Percentiles rank a stretch among this genome's conserved stretches.
These are phyloP conservation scores for Dalechampia spathulata DNA, from an alignment of 441 rosid genomes.

Conservation along the genomic window DNA sequence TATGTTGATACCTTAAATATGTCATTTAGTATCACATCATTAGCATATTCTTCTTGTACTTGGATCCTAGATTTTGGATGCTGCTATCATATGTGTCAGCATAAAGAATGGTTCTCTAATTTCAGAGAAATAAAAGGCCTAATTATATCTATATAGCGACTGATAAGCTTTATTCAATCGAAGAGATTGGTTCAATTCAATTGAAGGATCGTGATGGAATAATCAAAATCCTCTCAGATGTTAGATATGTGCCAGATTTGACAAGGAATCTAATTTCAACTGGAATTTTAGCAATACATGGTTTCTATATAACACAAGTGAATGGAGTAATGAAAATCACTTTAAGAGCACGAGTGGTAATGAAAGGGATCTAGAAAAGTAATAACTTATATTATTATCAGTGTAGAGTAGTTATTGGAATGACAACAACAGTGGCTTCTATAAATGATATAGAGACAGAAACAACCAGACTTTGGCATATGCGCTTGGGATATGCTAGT, in stretches of 20 bases:
- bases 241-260: background rate
- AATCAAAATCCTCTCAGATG: background rate
- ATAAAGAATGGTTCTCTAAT: background rate
- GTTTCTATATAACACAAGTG: background rate
- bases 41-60: background rate
- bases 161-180: background rate
- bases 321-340: background rate
- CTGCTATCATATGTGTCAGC: background rate
- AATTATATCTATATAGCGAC: background rate
- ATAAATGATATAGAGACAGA: background rate
- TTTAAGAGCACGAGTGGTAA: background rate
- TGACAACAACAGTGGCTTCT: background rate
- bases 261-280: background rate
- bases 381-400: background rate
- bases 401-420: background rate
- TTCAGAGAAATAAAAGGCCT: background rate
- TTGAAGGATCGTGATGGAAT: background rate
- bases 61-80: background rate
- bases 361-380: background rate
- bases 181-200: background rate
- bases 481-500: background rate
- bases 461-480: background rate
- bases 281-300: background rate
- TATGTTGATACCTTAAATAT: too few species aligned
- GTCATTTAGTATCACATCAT: background rate